phyloP scores from a whole-genome alignment of 257 asterid genomes.

The Solanum megistacrolobum region DNA sequence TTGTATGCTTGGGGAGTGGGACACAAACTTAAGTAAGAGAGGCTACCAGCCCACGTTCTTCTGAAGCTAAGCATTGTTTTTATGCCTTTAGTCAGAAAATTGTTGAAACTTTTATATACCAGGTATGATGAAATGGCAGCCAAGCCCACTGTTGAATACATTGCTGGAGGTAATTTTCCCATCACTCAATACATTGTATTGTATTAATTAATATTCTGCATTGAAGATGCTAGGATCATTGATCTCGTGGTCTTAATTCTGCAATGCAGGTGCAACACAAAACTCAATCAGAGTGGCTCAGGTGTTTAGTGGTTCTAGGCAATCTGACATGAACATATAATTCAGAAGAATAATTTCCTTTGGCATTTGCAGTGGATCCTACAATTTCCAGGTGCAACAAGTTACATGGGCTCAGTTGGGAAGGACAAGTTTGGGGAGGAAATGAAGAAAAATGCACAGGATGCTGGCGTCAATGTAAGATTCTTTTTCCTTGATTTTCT shows the following conservation, averaged over 20 bases:
- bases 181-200: background rate
- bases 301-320: conserved; percentile 26
- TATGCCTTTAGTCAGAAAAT: background rate
- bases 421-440: conserved; percentile 81
- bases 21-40: background rate
- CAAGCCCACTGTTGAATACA: conserved; percentile 72
- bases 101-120: conserved; percentile 1
- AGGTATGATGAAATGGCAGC: conserved; percentile 92
- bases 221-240: background rate
- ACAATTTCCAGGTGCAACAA: conserved; percentile 70
- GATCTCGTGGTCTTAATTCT: background rate
- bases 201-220: background rate
- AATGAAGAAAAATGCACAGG: conserved; percentile 71
- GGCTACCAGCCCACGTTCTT: background rate
- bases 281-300: conserved; percentile 95
- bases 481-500: background rate
- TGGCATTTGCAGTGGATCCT: conserved; percentile 36
- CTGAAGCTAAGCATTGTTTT: background rate
- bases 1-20: background rate
- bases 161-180: conserved; percentile 79
- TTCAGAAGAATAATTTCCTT: background rate
- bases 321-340: background rate
- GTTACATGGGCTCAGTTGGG: conserved; percentile 59
- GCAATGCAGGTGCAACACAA: conserved; percentile 79
- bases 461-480: conserved; percentile 75